Percentiles rank a stretch among this genome's conserved stretches.
phyloP scores from a whole-genome alignment of 495 filamentous ascomycete genomes.

The Podospora bellae-mahoneyi region DNA sequence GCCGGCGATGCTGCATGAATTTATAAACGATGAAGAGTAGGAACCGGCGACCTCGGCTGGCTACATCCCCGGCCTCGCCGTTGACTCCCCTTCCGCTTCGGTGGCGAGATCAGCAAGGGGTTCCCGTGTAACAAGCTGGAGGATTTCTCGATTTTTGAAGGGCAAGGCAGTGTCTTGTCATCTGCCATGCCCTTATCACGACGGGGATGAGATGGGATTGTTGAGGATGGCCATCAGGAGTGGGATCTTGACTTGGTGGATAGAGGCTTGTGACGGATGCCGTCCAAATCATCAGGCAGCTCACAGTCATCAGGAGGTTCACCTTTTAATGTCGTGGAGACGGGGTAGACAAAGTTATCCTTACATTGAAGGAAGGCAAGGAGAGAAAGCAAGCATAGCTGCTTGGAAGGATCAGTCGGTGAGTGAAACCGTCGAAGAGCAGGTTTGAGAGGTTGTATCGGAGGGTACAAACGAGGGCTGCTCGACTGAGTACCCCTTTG shows the following conservation, averaged over 20 bases:
- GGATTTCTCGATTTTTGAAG: slow-evolving; percentile 62
- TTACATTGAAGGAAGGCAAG: too few species aligned
- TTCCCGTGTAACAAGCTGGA: slow-evolving; percentile 66
- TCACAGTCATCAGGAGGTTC: slow-evolving; percentile 53
- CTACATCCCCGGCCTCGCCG: slow-evolving; percentile 67
- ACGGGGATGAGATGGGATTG: slow-evolving; percentile 62
- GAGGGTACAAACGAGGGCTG: too few species aligned
- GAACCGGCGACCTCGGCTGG: slow-evolving; percentile 52
- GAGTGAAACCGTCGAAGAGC: too few species aligned
- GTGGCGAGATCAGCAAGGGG: slow-evolving; percentile 58
- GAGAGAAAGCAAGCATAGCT: too few species aligned
- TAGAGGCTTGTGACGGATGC: too few species aligned
- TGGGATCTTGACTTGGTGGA: slow-evolving; percentile 67
- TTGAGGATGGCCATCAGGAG: slow-evolving; percentile 66
- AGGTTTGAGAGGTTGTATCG: too few species aligned
- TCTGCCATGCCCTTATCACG: slow-evolving; percentile 68
- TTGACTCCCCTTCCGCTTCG: slow-evolving; percentile 64
- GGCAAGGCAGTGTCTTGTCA: slow-evolving; percentile 71
- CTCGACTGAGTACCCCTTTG: too few species aligned
- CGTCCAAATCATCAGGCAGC: slow-evolving; percentile 52
- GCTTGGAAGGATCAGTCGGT: too few species aligned
- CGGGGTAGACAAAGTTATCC: too few species aligned
- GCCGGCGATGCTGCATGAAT: too few species aligned
- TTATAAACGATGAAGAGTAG: slow-evolving; percentile 1
- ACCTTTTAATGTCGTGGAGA: slow-evolving; percentile 29